Evolutionary conservation across 1,284 basidiomycete genomes (phyloP).

Genomic region (Trichosporon coremiiforme): DNA sequence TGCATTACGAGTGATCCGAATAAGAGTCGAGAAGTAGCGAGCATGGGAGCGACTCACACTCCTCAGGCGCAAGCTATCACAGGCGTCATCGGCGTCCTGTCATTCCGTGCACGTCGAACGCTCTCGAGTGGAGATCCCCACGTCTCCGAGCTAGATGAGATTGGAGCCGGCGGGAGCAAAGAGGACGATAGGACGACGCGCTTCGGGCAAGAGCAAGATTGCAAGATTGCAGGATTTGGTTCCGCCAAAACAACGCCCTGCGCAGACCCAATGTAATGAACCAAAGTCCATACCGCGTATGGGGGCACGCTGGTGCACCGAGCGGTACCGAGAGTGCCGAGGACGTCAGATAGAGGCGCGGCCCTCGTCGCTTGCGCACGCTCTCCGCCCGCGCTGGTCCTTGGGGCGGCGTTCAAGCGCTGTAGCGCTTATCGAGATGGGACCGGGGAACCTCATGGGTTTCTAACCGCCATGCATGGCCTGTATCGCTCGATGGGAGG

Average conservation of each 20-base stretch:
- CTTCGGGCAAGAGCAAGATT: not conserved
- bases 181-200: not conserved
- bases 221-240: not conserved
- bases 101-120: no score
- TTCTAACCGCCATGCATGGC: not conserved
- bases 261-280: constrained; percentile 5
- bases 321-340: not conserved
- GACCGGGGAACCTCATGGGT: not conserved
- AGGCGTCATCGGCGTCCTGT: no score
- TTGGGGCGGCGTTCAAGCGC: not conserved
- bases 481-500: not conserved
- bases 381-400: not conserved
- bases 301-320: not conserved
- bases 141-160: no score
- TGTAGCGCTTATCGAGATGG: not conserved
- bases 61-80: no score
- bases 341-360: not conserved
- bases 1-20: constrained; percentile 4
- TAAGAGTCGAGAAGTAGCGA: not conserved
- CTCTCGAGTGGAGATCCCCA: no score
- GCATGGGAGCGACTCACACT: not conserved
- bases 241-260: constrained; percentile 17
- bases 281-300: not conserved
- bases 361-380: not conserved
- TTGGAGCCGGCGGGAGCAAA: not conserved